phyloP scores from a whole-genome alignment of 495 filamentous ascomycete genomes.

The Neurospora tetraspora region DNA sequence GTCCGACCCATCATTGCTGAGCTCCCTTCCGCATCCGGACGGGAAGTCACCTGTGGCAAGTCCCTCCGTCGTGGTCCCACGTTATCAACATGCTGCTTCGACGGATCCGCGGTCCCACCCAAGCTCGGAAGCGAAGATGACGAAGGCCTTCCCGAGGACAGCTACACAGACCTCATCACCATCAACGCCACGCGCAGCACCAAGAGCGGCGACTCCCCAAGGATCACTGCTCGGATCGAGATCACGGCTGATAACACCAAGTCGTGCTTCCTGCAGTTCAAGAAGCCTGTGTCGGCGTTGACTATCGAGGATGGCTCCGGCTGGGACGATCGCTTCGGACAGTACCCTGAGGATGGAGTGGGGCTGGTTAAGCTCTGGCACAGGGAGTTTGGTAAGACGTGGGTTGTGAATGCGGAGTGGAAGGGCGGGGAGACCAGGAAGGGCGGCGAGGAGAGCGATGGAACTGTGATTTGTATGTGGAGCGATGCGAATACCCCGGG shows the following conservation, averaged over 20 bases:
- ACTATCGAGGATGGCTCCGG: slow-evolving; percentile 29
- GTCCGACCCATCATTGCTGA: slow-evolving; percentile 52
- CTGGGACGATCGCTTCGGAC: slow-evolving; percentile 59
- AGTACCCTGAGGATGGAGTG: slow-evolving; percentile 42
- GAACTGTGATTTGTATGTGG: slow-evolving; percentile 75
- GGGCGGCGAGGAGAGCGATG: slow-evolving; percentile 42
- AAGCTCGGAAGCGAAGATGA: slow-evolving; percentile 37
- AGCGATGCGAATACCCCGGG: slow-evolving; percentile 66
- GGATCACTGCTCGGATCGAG: slow-evolving; percentile 10
- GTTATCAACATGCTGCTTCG: slow-evolving; percentile 54
- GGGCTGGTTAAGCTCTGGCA: slow-evolving; percentile 33
- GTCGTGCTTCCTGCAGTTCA: slow-evolving; percentile 24
- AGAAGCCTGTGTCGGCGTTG: slow-evolving; percentile 16
- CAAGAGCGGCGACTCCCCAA: background rate
- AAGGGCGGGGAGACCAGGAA: slow-evolving; percentile 15
- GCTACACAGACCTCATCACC: slow-evolving; percentile 11
- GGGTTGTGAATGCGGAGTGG: slow-evolving; percentile 72
- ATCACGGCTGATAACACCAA: slow-evolving; percentile 24
- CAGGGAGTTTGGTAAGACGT: slow-evolving; percentile 65
- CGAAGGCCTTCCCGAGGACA: slow-evolving; percentile 6
- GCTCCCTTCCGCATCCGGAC: slow-evolving; percentile 61
- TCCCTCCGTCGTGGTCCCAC: slow-evolving; percentile 32
- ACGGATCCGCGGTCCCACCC: slow-evolving; percentile 47
- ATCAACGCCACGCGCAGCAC: slow-evolving; percentile 17
- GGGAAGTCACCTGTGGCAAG: slow-evolving; percentile 40